A percentile compares a stretch with the other conserved stretches of the same genome.
phyloP scores from a whole-genome alignment of 306 rosid genomes.

The Chamaecrista fasciculata region DNA sequence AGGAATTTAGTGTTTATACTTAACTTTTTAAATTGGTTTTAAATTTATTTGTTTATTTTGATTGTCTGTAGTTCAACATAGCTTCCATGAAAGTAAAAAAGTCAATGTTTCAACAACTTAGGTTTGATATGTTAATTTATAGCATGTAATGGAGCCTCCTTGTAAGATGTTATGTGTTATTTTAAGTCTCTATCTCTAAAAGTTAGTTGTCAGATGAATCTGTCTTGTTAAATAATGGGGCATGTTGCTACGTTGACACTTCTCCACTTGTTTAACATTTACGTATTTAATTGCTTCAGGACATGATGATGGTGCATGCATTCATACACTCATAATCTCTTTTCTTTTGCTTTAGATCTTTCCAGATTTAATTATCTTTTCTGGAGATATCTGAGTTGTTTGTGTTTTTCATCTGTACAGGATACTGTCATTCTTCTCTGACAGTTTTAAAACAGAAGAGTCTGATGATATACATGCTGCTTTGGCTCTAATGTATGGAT shows the following conservation, averaged over 20 bases:
- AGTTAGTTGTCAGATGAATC: not conserved
- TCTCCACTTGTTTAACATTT: not conserved
- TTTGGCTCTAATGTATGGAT: conserved; percentile 96
- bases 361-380: conserved; percentile 19
- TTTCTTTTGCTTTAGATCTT: conserved; percentile 21
- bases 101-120: not conserved
- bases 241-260: not conserved
- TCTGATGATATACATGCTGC: conserved; percentile 98
- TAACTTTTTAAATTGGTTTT: conserved; percentile 27
- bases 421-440: conserved; percentile 83
- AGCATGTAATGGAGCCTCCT: not conserved
- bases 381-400: conserved; percentile 25
- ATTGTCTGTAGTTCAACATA: not conserved
- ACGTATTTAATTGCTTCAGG: conserved; percentile 8
- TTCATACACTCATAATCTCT: not conserved
- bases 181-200: not conserved
- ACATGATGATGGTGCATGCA: conserved; percentile 19
- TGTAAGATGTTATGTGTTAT: not conserved
- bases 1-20: conserved; percentile 28
- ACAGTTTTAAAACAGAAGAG: conserved; percentile 74
- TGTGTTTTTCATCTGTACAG: conserved; percentile 50
- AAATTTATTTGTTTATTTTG: not conserved
- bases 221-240: not conserved
- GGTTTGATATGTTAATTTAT: not conserved
- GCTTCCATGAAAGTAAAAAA: not conserved